A percentile compares a stretch with the other conserved stretches of the same genome.
Conservation (phyloP, 2,329 filamentous ascomycete species). For the Epicoccum sorghinum region DNA sequence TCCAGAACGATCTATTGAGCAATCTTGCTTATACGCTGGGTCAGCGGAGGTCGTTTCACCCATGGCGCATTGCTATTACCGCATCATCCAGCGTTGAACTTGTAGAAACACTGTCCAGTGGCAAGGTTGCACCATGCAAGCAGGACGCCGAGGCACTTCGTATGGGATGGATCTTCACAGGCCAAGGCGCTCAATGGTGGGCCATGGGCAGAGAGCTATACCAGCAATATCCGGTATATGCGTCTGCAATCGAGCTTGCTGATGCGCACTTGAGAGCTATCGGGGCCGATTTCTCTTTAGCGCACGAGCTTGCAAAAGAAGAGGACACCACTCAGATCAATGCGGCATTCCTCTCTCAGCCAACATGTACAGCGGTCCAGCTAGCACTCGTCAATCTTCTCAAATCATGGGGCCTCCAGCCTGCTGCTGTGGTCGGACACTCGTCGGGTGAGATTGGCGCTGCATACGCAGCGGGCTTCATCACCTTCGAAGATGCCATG, state of each 20-base stretch:
- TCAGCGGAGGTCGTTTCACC: constrained; percentile 9
- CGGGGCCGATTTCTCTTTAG: background rate
- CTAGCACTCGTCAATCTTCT: constrained; percentile 36
- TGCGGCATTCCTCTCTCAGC: constrained; percentile 25
- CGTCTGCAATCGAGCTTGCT: constrained; percentile 7
- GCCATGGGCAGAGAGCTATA: constrained; percentile 30
- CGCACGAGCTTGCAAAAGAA: constrained; percentile 28
- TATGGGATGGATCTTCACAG: constrained; percentile 32
- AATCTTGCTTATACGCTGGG: constrained; percentile 18
- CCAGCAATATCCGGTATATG: constrained; percentile 8
- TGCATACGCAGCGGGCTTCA: constrained; percentile 29
- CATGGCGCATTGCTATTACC: constrained; percentile 6
- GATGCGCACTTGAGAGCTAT: constrained; percentile 2
- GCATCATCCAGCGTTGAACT: constrained; percentile 2
- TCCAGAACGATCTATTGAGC: constrained; percentile 11
- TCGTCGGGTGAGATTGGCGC: constrained; percentile 41
- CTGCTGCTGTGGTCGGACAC: constrained; percentile 36
- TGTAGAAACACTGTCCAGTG: constrained; percentile 1
- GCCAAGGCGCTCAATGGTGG: constrained; percentile 38
- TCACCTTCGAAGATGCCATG: constrained; percentile 16
- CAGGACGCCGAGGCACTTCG: background rate
- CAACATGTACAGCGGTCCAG: constrained; percentile 19
- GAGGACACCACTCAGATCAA: constrained; percentile 23
- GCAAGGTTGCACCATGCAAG: background rate
- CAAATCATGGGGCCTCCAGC: constrained; percentile 30